Evolutionary conservation across 2,329 filamentous ascomycete species (phyloP), one percentile per base, ranked within the genome.

Genomic region (Ophiosphaerella herpotricha): DNA sequence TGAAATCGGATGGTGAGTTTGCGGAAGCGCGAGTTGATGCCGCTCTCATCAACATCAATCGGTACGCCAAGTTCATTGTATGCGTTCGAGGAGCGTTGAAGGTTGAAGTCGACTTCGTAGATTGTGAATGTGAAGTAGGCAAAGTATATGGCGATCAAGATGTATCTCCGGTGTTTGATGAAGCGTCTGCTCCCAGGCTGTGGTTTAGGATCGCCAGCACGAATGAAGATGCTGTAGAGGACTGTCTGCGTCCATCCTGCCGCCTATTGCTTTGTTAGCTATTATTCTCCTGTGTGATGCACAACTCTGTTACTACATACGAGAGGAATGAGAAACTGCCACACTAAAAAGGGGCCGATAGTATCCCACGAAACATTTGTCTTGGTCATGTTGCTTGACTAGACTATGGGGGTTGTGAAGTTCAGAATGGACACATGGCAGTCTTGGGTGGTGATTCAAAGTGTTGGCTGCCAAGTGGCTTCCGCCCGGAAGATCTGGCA

Each of bases 91-190:
- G 80, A 78, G 38, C 81, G 78, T 55, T 85, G 87, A 24, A 96
- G 81, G 56, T 90, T 85, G 77, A 89, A 85, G 80, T 96, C 90
- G 65, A 91, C 88, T 76, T 97, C 93, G 77, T 92, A 94, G 64
- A 97, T 85, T 39, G 91, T 96, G 80, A 96, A 97, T 58, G 88
- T 76, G 33, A 97, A 89, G 77, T 97, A 99, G 53, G 84, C 77
- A 41, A 87, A 79, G 43, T 97, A 87, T 65, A 97, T 90, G 61
- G 87, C 78, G 68, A 93, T 87, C 71, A 94, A 86, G 70, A 97
- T 93, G 63, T 85, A 84, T 50, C 89, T 88, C 52, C 91, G 87
- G 77, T 97, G 90, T 49, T 82, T 80, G 56, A 82, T 79, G 71
- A 84, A 90, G 58, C 85, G 85, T 2, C 85, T 80, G n/a, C 82